Conservation (phyloP, 345 rosid genomes). For the Zanthoxylum bungeanum region DNA sequence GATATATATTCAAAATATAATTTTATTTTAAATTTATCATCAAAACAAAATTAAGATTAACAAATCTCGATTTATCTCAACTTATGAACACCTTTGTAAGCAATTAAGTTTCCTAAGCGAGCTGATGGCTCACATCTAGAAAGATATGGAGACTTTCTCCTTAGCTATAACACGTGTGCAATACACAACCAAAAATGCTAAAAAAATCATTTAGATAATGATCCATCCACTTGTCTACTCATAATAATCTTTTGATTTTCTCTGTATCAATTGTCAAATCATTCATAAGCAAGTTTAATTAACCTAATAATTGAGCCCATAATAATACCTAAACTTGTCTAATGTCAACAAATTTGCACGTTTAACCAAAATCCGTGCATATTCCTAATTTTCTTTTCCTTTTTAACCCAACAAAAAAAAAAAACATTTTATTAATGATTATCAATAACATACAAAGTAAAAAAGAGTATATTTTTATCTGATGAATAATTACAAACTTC, state of each 20-base stretch:
- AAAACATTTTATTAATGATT: too few relatives aligned
- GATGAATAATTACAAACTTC: too few relatives aligned
- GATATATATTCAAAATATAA: too few relatives aligned
- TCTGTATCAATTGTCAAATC: conserved; percentile 7
- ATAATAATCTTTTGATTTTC: background rate
- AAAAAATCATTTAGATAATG: background rate
- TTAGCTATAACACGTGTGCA: background rate
- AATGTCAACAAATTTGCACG: background rate
- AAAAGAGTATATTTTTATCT: too few relatives aligned
- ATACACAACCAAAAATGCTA: background rate
- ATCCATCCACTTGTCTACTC: conserved; percentile 1
- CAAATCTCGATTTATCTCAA: too few relatives aligned
- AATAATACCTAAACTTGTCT: background rate
- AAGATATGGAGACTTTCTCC: background rate
- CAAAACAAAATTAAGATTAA: too few relatives aligned
- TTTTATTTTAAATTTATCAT: too few relatives aligned
- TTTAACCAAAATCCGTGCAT: conserved; percentile 8
- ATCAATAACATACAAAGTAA: too few relatives aligned
- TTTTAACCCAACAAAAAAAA: too few relatives aligned
- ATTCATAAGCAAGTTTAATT: background rate
- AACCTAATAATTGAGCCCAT: background rate
- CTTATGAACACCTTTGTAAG: too few relatives aligned
- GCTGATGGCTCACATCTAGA: background rate
- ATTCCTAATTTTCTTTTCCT: too few relatives aligned
- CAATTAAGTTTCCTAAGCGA: background rate